Conservation (phyloP, 2,329 filamentous ascomycete genomes). For the Clarireedia sp. region DNA sequence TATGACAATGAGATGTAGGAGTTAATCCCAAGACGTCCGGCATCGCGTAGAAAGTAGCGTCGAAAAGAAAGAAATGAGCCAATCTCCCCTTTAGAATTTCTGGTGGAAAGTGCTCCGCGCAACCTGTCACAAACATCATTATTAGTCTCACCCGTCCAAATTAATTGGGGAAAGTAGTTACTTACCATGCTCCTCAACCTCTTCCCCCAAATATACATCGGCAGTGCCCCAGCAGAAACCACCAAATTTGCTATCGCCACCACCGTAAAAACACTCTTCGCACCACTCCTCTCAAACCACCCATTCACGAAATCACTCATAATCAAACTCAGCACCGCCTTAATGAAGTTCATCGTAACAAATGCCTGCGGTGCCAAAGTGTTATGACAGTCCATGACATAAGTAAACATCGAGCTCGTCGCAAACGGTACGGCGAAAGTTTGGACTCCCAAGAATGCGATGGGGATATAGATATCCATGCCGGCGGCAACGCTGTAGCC, state of each 20-base stretch:
- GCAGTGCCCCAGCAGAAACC: conserved; percentile 17
- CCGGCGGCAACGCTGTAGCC: conserved; percentile 30
- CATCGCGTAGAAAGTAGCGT: neutral
- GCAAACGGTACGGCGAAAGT: conserved; percentile 33
- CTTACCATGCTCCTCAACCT: conserved; percentile 26
- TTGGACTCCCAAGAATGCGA: conserved; percentile 32
- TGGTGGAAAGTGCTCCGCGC: conserved; percentile 16
- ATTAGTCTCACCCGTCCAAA: neutral
- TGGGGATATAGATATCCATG: conserved; percentile 24
- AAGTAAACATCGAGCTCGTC: conserved; percentile 32
- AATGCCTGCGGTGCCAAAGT: conserved; percentile 34
- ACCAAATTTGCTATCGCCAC: conserved; percentile 18
- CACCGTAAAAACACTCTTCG: conserved; percentile 18
- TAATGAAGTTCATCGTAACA: conserved; percentile 35
- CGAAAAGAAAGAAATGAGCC: neutral
- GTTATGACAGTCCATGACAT: conserved; percentile 35
- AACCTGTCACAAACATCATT: conserved; percentile 5
- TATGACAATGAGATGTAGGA: neutral
- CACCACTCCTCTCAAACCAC: conserved; percentile 25
- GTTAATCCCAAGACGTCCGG: neutral
- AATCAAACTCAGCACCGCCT: conserved; percentile 31
- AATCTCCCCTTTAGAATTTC: conserved; percentile 10
- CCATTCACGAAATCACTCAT: conserved; percentile 23
- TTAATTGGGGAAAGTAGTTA: neutral
- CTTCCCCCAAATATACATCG: conserved; percentile 28